phyloP scores from a whole-genome alignment of 2,329 filamentous ascomycete genomes.

The Taxawa tesnikishii region DNA sequence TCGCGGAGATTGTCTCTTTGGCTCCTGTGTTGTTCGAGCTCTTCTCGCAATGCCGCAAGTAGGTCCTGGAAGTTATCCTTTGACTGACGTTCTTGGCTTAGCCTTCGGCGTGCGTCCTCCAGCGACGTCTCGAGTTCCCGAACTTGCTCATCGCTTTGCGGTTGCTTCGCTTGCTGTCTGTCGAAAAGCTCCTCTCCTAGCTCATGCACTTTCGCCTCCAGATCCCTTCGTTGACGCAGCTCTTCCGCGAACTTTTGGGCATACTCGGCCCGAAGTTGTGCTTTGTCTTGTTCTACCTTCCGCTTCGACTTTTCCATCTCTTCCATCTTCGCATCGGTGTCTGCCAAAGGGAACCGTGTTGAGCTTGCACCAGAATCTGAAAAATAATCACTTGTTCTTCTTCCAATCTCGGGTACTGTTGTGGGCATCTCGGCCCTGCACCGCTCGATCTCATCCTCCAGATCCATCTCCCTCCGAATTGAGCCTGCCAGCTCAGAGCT shows the following conservation, averaged over 20 bases:
- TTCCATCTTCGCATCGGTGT: constrained; percentile 43
- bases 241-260: constrained; percentile 83
- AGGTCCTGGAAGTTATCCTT: constrained; percentile 94
- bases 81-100: constrained; percentile 72
- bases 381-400: constrained; percentile 92
- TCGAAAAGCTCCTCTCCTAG: constrained; percentile 64
- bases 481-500: constrained; percentile 85
- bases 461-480: constrained; percentile 88
- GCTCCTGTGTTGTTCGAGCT: constrained; percentile 70
- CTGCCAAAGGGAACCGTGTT: constrained; percentile 58
- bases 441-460: constrained; percentile 86
- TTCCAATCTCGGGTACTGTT: constrained; percentile 39
- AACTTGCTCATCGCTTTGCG: constrained; percentile 43
- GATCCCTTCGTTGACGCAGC: constrained; percentile 56
- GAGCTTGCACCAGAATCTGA: constrained; percentile 91
- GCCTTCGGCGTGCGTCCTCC: constrained; percentile 69
- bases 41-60: constrained; percentile 66
- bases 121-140: constrained; percentile 69
- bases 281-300: constrained; percentile 81
- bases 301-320: constrained; percentile 76
- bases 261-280: constrained; percentile 71
- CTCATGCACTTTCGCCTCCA: constrained; percentile 75
- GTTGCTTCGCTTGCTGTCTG: constrained; percentile 16
- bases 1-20: constrained; percentile 88
- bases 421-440: constrained; percentile 63